phyloP scores from a whole-genome alignment of 2,329 filamentous ascomycete species.

The Onygenales sp. region DNA sequence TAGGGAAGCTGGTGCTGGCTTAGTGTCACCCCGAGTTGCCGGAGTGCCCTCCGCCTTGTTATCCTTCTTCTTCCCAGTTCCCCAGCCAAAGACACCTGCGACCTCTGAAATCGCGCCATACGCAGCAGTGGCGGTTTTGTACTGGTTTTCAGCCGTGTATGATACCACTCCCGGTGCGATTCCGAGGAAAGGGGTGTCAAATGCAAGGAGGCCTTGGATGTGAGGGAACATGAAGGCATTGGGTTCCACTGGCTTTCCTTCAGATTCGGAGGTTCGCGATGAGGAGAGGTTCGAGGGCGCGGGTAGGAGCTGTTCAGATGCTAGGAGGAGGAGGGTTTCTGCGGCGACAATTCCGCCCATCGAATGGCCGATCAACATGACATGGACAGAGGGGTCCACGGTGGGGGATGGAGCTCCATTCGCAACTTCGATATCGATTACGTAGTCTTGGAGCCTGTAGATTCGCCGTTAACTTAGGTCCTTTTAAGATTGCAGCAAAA shows the following conservation, averaged over 20 bases:
- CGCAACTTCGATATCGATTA: slow-evolving; percentile 88
- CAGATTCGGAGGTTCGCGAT: slow-evolving; percentile 4
- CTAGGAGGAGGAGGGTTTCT: slow-evolving; percentile 69
- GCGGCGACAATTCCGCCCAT: slow-evolving; percentile 94
- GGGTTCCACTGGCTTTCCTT: slow-evolving; percentile 19
- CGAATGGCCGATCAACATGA: slow-evolving; percentile 75
- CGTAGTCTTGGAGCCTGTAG: slow-evolving; percentile 70
- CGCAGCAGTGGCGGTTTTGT: slow-evolving; percentile 62
- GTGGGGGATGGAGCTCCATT: slow-evolving; percentile 73
- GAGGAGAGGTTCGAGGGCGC: slow-evolving; percentile 20
- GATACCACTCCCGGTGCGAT: slow-evolving; percentile 42
- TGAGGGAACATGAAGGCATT: slow-evolving; percentile 76
- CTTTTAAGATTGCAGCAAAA: no score
- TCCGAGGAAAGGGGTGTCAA: slow-evolving; percentile 76
- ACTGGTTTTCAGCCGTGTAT: slow-evolving; percentile 67
- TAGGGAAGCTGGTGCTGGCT: slow-evolving; percentile 16
- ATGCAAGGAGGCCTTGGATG: slow-evolving; percentile 80
- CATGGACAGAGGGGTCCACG: slow-evolving; percentile 73
- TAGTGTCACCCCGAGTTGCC: slow-evolving; percentile 17
- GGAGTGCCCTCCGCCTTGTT: slow-evolving; percentile 19
- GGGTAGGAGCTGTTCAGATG: slow-evolving; percentile 52
- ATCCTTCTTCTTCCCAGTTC: slow-evolving; percentile 18
- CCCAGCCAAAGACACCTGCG: slow-evolving; percentile 56
- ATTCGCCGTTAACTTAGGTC: background rate
- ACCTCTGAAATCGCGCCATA: slow-evolving; percentile 60